Evolutionary conservation across 139 green algal genomes (phyloP).

Genomic region (Zygnema circumcarinatum): DNA sequence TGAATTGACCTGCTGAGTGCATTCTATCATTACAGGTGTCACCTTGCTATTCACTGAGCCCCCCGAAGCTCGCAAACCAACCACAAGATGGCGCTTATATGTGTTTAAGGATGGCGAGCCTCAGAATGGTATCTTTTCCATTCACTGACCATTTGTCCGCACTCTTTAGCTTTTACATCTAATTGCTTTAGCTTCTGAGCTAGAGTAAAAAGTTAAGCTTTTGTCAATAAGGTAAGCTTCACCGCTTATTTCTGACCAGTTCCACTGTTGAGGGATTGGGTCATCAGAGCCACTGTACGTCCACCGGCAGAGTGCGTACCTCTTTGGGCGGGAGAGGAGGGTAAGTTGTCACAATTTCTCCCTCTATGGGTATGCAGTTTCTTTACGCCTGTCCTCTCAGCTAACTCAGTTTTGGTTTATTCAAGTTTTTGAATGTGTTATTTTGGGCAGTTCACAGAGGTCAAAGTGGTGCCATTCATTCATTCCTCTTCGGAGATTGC

Average conservation of each 20-base stretch:
- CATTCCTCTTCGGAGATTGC: too few relatives aligned
- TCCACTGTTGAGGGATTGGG: too few relatives aligned
- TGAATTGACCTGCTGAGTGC: too few relatives aligned
- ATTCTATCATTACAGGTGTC: constrained; percentile 38
- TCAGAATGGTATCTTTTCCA: constrained; percentile 55
- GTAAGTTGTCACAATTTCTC: constrained; percentile 39
- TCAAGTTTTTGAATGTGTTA: neutral
- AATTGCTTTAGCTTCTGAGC: constrained; percentile 7
- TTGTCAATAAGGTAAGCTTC: constrained; percentile 20
- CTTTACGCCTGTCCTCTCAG: too few relatives aligned
- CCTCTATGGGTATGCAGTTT: too few relatives aligned
- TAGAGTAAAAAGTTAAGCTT: constrained; percentile 23
- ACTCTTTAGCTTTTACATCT: constrained; percentile 27
- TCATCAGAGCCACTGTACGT: constrained; percentile 74
- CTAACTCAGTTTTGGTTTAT: neutral
- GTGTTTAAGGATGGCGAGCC: constrained; percentile 85
- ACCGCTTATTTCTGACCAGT: too few relatives aligned
- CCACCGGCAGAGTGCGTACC: constrained; percentile 74
- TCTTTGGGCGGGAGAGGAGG: constrained; percentile 89
- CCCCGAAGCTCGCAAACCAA: constrained; percentile 74
- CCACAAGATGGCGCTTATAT: constrained; percentile 89
- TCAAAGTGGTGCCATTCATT: too few relatives aligned
- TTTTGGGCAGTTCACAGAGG: too few relatives aligned
- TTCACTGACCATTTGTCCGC: neutral
- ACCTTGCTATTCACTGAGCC: constrained; percentile 66